A percentile compares a stretch with the other conserved stretches of the same genome.
These are phyloP conservation scores for Tetragonia tetragonoides DNA, from an alignment of 148 eudicot genomes.

Conservation along the genomic window DNA sequence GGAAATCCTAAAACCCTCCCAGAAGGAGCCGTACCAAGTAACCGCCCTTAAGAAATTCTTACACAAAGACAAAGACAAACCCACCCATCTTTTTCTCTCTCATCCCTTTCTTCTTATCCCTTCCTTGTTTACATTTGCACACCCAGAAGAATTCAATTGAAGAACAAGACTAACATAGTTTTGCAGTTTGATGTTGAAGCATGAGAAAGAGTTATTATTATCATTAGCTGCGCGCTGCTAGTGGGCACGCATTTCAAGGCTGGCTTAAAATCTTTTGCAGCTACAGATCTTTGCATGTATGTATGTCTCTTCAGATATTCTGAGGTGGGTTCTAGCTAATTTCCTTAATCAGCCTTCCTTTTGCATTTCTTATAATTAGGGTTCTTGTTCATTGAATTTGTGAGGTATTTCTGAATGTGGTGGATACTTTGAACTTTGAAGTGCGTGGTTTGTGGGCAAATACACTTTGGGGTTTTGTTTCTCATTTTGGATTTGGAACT, in stretches of 20 bases:
- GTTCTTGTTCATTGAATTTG: too few species aligned
- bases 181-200: too few species aligned
- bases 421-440: too few species aligned
- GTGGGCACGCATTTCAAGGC: neutral
- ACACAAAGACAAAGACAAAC: neutral
- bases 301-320: neutral
- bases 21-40: neutral
- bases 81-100: neutral
- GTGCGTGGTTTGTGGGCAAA: too few species aligned
- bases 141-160: too few species aligned
- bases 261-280: neutral
- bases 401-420: too few species aligned
- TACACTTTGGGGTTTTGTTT: too few species aligned
- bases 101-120: neutral
- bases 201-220: too few species aligned
- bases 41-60: neutral
- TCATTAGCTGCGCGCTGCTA: too few species aligned
- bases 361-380: neutral
- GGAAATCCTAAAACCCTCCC: conserved; percentile 20
- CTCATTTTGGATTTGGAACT: too few species aligned
- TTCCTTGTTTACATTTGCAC: neutral
- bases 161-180: too few species aligned
- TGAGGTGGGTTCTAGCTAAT: conserved; percentile 7
- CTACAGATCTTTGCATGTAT: neutral
- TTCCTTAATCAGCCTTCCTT: neutral